phyloP scores from a whole-genome alignment of 352 stramenopile species.

The Phytophthora boehmeriae region DNA sequence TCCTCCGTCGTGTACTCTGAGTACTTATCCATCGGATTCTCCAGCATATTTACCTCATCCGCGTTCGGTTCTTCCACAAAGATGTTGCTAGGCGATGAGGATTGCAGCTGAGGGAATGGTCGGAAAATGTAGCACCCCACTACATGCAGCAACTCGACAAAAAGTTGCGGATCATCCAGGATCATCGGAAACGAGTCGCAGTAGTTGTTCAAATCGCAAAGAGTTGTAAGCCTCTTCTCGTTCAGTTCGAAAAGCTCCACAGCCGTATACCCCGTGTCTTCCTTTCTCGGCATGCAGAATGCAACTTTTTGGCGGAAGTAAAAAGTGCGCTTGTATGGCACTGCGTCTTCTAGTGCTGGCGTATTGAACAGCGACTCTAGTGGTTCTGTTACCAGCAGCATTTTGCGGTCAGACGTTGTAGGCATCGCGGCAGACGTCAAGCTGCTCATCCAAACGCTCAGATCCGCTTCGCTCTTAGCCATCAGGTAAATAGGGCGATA shows the following conservation, averaged over 20 bases:
- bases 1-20: slow-evolving; percentile 86
- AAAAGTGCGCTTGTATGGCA: slow-evolving; percentile 84
- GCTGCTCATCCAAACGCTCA: slow-evolving; percentile 87
- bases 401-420: slow-evolving; percentile 68
- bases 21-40: slow-evolving; percentile 86
- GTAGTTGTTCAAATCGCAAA: slow-evolving; percentile 88
- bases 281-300: slow-evolving; percentile 72
- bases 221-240: slow-evolving; percentile 79
- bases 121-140: slow-evolving; percentile 87
- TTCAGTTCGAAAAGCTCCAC: slow-evolving; percentile 87
- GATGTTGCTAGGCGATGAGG: slow-evolving; percentile 69
- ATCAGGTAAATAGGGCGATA: slow-evolving; percentile 86
- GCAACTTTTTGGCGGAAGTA: slow-evolving; percentile 88
- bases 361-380: slow-evolving; percentile 82
- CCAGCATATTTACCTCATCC: slow-evolving; percentile 56
- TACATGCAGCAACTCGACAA: slow-evolving; percentile 80
- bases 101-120: slow-evolving; percentile 60
- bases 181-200: slow-evolving; percentile 86
- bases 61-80: slow-evolving; percentile 83
- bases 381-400: slow-evolving; percentile 61
- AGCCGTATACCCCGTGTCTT: slow-evolving; percentile 47
- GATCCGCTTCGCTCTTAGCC: slow-evolving; percentile 83
- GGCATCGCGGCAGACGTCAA: slow-evolving; percentile 84
- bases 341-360: slow-evolving; percentile 74
- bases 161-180: slow-evolving; percentile 80